Conservation (phyloP, 306 rosid genomes). For the Styphnolobium japonicum region DNA sequence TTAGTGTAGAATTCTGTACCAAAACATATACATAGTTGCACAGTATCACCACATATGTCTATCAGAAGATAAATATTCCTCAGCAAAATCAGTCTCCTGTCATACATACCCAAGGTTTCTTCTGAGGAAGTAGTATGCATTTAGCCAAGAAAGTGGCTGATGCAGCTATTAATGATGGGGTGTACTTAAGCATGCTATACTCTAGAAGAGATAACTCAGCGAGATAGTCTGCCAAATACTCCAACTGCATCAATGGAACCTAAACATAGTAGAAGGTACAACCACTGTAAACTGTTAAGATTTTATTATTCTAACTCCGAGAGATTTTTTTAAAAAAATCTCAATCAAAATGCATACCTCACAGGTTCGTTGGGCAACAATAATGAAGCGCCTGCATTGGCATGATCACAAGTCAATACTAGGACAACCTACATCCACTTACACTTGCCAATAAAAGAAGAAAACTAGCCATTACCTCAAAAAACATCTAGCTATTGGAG, state of each 20-base stretch:
- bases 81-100: slow-evolving; percentile 5
- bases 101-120: slow-evolving; percentile 66
- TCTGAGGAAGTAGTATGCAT: slow-evolving; percentile 47
- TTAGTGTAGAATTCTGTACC: slow-evolving; percentile 51
- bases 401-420: slow-evolving; percentile 37
- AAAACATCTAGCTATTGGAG: slow-evolving; percentile 57
- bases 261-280: slow-evolving; percentile 21
- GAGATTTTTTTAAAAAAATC: slow-evolving; percentile 1
- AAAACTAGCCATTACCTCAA: slow-evolving; percentile 39
- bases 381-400: slow-evolving; percentile 50
- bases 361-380: slow-evolving; percentile 43
- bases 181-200: slow-evolving; percentile 49
- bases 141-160: slow-evolving; percentile 69
- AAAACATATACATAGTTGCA: slow-evolving; percentile 17
- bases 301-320: background rate
- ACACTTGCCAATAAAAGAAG: slow-evolving; percentile 6
- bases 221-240: slow-evolving; percentile 57
- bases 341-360: slow-evolving; percentile 41
- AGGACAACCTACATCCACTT: background rate
- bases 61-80: slow-evolving; percentile 16
- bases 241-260: slow-evolving; percentile 50
- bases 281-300: slow-evolving; percentile 5
- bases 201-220: slow-evolving; percentile 60
- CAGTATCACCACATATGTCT: background rate
- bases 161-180: slow-evolving; percentile 65